Conservation (phyloP, 2,329 filamentous ascomycete genomes). For the Fusarium anguioides region DNA sequence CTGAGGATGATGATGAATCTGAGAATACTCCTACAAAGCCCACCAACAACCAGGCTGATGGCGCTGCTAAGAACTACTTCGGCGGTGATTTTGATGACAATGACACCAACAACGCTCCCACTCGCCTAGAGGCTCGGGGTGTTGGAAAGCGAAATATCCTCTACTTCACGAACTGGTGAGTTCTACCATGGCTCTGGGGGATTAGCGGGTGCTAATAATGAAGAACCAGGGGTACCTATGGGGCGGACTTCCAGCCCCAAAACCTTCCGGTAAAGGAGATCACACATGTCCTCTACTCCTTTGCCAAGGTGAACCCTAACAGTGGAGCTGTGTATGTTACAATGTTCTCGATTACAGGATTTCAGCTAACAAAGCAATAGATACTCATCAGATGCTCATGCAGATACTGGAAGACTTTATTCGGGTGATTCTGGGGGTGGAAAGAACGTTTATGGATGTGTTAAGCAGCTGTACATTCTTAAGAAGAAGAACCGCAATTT, state of each 20-base stretch:
- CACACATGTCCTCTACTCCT: slow-evolving; percentile 77
- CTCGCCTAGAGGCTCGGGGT: slow-evolving; percentile 29
- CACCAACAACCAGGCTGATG: background rate
- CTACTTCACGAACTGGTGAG: slow-evolving; percentile 67
- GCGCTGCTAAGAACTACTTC: slow-evolving; percentile 13
- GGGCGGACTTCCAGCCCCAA: slow-evolving; percentile 76
- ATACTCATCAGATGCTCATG: slow-evolving; percentile 50
- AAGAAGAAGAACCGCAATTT: slow-evolving; percentile 82
- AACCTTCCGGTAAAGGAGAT: slow-evolving; percentile 74
- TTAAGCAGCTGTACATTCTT: slow-evolving; percentile 80
- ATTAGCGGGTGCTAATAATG: slow-evolving; percentile 16
- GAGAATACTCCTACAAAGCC: background rate
- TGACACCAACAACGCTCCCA: slow-evolving; percentile 9
- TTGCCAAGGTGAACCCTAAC: slow-evolving; percentile 56
- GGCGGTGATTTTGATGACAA: slow-evolving; percentile 20
- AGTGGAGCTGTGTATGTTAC: slow-evolving; percentile 61
- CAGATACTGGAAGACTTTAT: slow-evolving; percentile 74
- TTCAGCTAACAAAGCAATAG: background rate
- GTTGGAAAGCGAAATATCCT: slow-evolving; percentile 53
- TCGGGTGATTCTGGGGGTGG: slow-evolving; percentile 70
- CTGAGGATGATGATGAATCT: slow-evolving; percentile 11
- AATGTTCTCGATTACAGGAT: too few species aligned
- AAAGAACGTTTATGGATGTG: slow-evolving; percentile 78
- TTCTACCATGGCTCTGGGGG: background rate
- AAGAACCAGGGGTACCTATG: slow-evolving; percentile 73